A percentile compares a stretch with the other conserved stretches of the same genome.
Evolutionary conservation across 2,329 filamentous ascomycete species (phyloP).

Genomic region (Cryphonectria naterciae): DNA sequence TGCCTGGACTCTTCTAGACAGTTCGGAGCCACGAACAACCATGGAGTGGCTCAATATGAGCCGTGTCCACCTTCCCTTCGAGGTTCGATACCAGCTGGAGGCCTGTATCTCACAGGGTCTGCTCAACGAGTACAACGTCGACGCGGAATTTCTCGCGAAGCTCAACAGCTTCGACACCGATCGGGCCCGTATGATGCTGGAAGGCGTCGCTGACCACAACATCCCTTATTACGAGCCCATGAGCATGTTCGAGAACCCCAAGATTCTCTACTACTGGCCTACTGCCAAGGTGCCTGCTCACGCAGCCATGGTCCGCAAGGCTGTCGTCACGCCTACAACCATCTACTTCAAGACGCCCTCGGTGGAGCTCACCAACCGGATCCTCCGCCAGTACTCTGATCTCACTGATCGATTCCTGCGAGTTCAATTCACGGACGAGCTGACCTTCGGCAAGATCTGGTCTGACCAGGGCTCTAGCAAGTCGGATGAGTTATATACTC

Average conservation of each 20-base stretch:
- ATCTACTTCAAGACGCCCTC: slow-evolving; percentile 77
- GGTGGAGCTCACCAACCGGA: slow-evolving; percentile 85
- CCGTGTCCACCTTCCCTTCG: slow-evolving; percentile 61
- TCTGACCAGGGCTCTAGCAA: slow-evolving; percentile 55
- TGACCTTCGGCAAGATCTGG: slow-evolving; percentile 63
- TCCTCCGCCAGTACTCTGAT: slow-evolving; percentile 74
- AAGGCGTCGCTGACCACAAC: slow-evolving; percentile 71
- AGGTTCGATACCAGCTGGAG: slow-evolving; percentile 87
- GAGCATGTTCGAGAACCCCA: slow-evolving; percentile 66
- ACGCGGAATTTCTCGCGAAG: slow-evolving; percentile 65
- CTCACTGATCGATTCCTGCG: slow-evolving; percentile 80
- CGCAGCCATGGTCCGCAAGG: slow-evolving; percentile 76
- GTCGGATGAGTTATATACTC: slow-evolving; percentile 73
- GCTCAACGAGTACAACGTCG: slow-evolving; percentile 77
- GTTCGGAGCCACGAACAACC: neutral
- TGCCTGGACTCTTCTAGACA: slow-evolving; percentile 25
- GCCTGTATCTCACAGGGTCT: slow-evolving; percentile 83
- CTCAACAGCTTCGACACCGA: slow-evolving; percentile 52
- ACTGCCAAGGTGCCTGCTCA: slow-evolving; percentile 65
- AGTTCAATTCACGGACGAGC: slow-evolving; percentile 88
- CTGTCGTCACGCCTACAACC: slow-evolving; percentile 80
- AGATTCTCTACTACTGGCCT: slow-evolving; percentile 52
- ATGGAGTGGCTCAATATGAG: slow-evolving; percentile 41
- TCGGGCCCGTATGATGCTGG: slow-evolving; percentile 69
- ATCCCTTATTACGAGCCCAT: slow-evolving; percentile 70